phyloP scores from a whole-genome alignment of 345 rosid genomes.

The Nasturtium officinale region DNA sequence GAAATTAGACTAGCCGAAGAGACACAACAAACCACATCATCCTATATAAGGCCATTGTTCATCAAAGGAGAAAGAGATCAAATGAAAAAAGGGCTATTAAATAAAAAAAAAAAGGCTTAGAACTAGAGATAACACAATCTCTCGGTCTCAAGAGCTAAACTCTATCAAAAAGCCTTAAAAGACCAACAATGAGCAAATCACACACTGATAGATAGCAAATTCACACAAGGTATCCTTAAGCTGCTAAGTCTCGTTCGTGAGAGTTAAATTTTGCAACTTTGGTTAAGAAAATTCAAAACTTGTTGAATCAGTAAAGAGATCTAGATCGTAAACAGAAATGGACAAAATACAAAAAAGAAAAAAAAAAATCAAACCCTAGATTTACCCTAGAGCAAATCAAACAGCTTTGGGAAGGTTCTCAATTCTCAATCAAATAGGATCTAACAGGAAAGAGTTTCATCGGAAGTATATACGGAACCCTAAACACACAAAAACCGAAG shows the following conservation, averaged over 20 bases:
- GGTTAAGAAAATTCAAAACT: not conserved
- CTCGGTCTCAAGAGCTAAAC: not conserved
- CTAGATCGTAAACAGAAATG: not conserved
- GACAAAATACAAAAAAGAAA: not conserved
- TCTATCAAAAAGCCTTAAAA: not conserved
- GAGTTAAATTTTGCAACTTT: not conserved
- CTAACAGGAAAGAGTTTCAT: not conserved
- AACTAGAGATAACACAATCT: not conserved
- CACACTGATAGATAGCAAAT: not conserved
- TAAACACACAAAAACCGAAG: not conserved
- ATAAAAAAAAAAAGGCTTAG: not conserved
- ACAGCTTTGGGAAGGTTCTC: not conserved
- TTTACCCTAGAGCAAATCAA: conserved; percentile 28
- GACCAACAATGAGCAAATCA: conserved; percentile 3
- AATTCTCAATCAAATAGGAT: conserved; percentile 27
- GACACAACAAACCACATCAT: not conserved
- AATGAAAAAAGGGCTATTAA: not conserved
- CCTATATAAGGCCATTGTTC: not conserved
- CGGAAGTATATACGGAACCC: not conserved
- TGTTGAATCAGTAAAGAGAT: conserved; percentile 6
- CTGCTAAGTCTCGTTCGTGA: not conserved
- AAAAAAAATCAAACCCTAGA: conserved; percentile 16
- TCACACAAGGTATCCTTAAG: not conserved
- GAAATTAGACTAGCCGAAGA: not conserved
- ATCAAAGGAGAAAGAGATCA: not conserved